Conservation (phyloP, 1,284 basidiomycete species). For the Wolfiporia cocos region DNA sequence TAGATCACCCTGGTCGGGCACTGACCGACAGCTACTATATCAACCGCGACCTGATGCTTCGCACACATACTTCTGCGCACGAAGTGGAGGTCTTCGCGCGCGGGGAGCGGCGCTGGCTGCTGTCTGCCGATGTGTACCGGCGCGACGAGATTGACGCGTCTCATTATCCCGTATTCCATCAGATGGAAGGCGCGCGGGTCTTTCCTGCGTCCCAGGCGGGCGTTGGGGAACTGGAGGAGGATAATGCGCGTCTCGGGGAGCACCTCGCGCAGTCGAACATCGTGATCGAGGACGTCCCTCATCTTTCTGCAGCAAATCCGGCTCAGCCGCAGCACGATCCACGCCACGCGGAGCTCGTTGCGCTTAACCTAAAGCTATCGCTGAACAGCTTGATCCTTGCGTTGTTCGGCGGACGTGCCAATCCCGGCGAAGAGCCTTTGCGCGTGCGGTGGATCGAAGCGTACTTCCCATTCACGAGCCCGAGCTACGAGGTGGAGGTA, state of each 20-base stretch:
- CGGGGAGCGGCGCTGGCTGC: conserved; percentile 80
- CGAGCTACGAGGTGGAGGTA: conserved; percentile 97
- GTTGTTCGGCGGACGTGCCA: conserved; percentile 65
- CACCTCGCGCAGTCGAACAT: conserved; percentile 69
- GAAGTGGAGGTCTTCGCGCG: conserved; percentile 88
- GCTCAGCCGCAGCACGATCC: conserved; percentile 77
- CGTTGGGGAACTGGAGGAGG: conserved; percentile 55
- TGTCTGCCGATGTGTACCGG: conserved; percentile 98
- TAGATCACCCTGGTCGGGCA: conserved; percentile 90
- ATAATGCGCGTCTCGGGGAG: conserved; percentile 57
- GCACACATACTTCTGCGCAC: conserved; percentile 97
- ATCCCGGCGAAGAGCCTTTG: conserved; percentile 59
- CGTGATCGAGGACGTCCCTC: conserved; percentile 82
- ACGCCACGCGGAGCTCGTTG: conserved; percentile 63
- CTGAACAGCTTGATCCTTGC: conserved; percentile 85
- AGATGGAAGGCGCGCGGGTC: conserved; percentile 93
- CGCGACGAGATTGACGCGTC: conserved; percentile 97
- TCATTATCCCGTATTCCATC: conserved; percentile 98
- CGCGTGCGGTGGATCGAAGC: conserved; percentile 96
- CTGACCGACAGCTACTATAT: conserved; percentile 95
- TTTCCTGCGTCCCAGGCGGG: conserved; percentile 51
- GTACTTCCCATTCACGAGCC: conserved; percentile 96
- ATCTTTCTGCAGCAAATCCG: conserved; percentile 73
- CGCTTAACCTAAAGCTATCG: conserved; percentile 85
- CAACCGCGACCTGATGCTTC: conserved; percentile 85